A percentile compares a stretch with the other conserved stretches of the same genome.
These are phyloP conservation scores for Ophiostoma angusticollis DNA, from an alignment of 2,329 filamentous ascomycete genomes.

Conservation along the genomic window DNA sequence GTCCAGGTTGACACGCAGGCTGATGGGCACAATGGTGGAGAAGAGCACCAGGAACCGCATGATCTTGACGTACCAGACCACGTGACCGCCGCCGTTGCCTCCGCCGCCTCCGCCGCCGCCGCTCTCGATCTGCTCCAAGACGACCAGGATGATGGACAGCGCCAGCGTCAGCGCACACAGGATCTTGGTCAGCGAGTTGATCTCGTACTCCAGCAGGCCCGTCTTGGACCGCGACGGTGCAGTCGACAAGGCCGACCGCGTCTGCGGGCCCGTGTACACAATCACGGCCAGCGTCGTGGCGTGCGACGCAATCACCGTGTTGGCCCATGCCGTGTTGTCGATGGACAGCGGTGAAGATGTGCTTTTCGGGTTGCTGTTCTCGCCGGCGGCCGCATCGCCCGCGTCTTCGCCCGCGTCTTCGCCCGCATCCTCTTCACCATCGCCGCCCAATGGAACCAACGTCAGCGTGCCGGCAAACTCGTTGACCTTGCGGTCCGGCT, in stretches of 20 bases:
- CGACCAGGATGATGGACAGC: slow-evolving; percentile 78
- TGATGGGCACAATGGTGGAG: slow-evolving; percentile 98
- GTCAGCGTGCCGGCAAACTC: slow-evolving; percentile 88
- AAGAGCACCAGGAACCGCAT: slow-evolving; percentile 97
- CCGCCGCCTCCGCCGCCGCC: slow-evolving; percentile 25
- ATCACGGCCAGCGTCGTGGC: slow-evolving; percentile 80
- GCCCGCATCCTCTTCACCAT: slow-evolving; percentile 16
- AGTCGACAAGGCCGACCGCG: slow-evolving; percentile 84
- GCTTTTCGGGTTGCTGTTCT: not conserved
- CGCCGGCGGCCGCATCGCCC: slow-evolving; percentile 18
- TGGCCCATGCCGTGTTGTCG: slow-evolving; percentile 97
- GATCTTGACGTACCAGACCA: slow-evolving; percentile 87
- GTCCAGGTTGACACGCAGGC: slow-evolving; percentile 88
- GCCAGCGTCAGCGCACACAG: slow-evolving; percentile 78
- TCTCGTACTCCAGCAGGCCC: slow-evolving; percentile 85
- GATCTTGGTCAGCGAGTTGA: slow-evolving; percentile 94
- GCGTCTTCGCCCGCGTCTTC: slow-evolving; percentile 1
- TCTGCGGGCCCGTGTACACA: slow-evolving; percentile 89
- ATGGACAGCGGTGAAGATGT: slow-evolving; percentile 63
- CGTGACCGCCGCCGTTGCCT: slow-evolving; percentile 41
- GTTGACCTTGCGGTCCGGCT: slow-evolving; percentile 88
- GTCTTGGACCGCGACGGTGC: slow-evolving; percentile 87
- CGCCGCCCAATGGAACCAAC: slow-evolving; percentile 44
- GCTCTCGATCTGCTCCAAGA: slow-evolving; percentile 63
- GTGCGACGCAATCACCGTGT: slow-evolving; percentile 90